These are phyloP conservation scores for Neocatenulostroma microsporum DNA, from an alignment of 2,329 filamentous ascomycete species.

Conservation along the genomic window DNA sequence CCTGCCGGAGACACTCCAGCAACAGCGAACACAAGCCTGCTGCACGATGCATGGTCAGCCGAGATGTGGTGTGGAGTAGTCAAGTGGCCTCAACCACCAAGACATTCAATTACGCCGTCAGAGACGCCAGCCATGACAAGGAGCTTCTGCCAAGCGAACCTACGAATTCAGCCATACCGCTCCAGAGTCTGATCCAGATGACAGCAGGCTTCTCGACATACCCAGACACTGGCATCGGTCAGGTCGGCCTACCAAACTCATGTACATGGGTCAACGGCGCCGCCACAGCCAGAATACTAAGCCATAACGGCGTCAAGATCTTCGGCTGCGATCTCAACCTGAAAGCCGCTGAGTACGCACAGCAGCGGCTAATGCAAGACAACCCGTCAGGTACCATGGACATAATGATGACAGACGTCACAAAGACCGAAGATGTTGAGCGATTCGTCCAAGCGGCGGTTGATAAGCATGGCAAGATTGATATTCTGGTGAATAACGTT, in stretches of 20 bases:
- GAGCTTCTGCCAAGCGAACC: no score
- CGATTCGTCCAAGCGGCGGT: constrained; percentile 30
- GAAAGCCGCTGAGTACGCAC: constrained; percentile 20
- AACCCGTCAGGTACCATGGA: constrained; percentile 32
- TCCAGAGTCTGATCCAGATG: no score
- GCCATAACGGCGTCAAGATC: constrained; percentile 42
- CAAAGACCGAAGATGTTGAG: constrained; percentile 44
- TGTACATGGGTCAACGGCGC: constrained; percentile 47
- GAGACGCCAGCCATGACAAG: no score
- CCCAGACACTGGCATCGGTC: constrained; percentile 38
- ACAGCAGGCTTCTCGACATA: constrained; percentile 14
- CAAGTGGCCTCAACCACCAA: no score
- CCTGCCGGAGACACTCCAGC: no score
- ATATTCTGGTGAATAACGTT: constrained; percentile 46
- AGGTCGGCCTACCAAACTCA: constrained; percentile 26
- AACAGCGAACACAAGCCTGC: no score
- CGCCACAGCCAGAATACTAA: constrained; percentile 42
- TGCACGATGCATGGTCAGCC: no score
- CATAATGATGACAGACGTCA: constrained; percentile 37
- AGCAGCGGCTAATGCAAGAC: constrained; percentile 31
- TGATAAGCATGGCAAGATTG: constrained; percentile 39
- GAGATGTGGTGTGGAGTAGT: no score
- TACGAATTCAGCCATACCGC: no score
- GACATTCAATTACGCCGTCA: no score
- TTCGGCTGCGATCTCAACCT: constrained; percentile 32